Evolutionary conservation across 2,329 filamentous ascomycete genomes (phyloP).

Genomic region (Diaporthe ampelina): DNA sequence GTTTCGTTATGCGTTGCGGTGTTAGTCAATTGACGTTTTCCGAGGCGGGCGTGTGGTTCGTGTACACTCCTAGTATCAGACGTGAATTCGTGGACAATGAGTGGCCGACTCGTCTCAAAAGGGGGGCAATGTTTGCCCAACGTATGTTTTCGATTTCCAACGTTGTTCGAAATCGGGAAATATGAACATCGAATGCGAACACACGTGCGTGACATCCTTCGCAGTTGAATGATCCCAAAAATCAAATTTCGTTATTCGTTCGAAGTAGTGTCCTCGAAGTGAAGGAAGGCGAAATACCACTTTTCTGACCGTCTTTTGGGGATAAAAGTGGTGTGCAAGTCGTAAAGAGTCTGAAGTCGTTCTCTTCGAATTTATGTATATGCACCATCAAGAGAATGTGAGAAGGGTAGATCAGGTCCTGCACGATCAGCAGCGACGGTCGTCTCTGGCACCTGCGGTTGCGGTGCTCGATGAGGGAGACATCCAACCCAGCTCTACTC

Average conservation of each 20-base stretch:
- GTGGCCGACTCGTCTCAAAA: neutral
- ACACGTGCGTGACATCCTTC: neutral
- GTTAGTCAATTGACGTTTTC: neutral
- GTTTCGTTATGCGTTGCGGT: slow-evolving; percentile 29
- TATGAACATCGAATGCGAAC: slow-evolving; percentile 15
- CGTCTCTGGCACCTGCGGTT: neutral
- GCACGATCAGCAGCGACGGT: neutral
- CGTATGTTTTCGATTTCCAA: slow-evolving; percentile 12
- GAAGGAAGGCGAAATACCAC: neutral
- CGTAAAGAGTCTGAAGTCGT: neutral
- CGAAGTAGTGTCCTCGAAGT: neutral
- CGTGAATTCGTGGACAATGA: neutral
- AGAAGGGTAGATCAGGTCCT: neutral
- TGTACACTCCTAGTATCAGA: neutral
- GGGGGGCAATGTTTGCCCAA: neutral
- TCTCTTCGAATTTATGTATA: too few species aligned
- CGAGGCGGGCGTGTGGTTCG: neutral
- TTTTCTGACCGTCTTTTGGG: neutral
- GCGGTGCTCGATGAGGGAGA: neutral
- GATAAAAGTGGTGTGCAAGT: neutral
- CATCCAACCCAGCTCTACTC: slow-evolving; percentile 48
- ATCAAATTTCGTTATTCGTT: neutral
- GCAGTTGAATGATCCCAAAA: neutral
- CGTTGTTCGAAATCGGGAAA: neutral
- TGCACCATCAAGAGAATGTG: neutral